Conservation (phyloP, 2,329 filamentous ascomycete genomes). For the Neobulgaria alba region DNA sequence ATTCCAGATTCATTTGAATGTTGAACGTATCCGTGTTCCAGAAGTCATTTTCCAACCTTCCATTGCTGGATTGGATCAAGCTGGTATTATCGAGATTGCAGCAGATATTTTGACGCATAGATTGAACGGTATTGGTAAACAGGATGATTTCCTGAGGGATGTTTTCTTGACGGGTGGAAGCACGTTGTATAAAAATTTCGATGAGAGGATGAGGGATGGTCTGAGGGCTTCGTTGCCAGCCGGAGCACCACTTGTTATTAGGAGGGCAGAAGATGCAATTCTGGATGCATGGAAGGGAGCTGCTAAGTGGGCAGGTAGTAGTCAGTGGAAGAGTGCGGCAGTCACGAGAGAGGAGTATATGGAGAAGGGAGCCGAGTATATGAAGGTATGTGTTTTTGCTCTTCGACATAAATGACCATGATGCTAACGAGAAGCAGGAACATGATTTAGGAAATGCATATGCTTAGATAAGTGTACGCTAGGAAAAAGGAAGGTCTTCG, state of each 20-base stretch:
- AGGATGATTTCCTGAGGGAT: slow-evolving; percentile 68
- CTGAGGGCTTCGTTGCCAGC: slow-evolving; percentile 64
- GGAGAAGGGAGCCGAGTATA: slow-evolving; percentile 89
- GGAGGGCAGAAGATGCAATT: slow-evolving; percentile 66
- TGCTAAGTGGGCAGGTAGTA: slow-evolving; percentile 66
- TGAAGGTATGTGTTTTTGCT: slow-evolving; percentile 51
- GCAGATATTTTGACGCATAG: slow-evolving; percentile 84
- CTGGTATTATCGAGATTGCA: slow-evolving; percentile 85
- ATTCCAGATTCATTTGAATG: slow-evolving; percentile 89
- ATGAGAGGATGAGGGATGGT: slow-evolving; percentile 68
- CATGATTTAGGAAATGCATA: slow-evolving; percentile 59
- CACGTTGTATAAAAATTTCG: slow-evolving; percentile 77
- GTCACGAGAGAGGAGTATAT: slow-evolving; percentile 75
- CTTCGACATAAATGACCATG: background rate
- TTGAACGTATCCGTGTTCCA: slow-evolving; percentile 88
- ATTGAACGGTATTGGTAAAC: slow-evolving; percentile 47
- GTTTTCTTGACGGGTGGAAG: slow-evolving; percentile 94
- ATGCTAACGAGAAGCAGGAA: slow-evolving; percentile 37
- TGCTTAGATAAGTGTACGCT: slow-evolving; percentile 5
- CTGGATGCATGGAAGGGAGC: slow-evolving; percentile 93
- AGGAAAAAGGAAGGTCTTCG: no score
- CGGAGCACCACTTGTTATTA: slow-evolving; percentile 56
- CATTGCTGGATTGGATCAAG: slow-evolving; percentile 88
- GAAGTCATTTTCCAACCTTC: slow-evolving; percentile 89
- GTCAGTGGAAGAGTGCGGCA: slow-evolving; percentile 52